phyloP scores from a whole-genome alignment of 1,139 yeast genomes.

The Blastobotrys elegans region DNA sequence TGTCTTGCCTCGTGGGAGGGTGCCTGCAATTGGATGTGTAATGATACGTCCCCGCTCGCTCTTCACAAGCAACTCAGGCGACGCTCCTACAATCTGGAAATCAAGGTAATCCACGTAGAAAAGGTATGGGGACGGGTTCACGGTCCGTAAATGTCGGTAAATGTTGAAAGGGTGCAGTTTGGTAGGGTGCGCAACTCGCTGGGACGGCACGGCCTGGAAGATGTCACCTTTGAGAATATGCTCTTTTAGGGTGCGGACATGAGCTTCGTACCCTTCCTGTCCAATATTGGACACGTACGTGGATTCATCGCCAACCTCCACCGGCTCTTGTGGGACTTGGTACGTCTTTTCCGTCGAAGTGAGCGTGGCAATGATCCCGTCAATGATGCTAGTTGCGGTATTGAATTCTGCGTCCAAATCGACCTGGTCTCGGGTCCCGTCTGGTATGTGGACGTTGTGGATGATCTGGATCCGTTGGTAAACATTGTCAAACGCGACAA shows the following conservation, averaged over 20 bases:
- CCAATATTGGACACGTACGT: slow-evolving; percentile 84
- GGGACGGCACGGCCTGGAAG: slow-evolving; percentile 97
- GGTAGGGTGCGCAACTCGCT: slow-evolving; percentile 92
- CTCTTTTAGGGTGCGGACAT: slow-evolving; percentile 66
- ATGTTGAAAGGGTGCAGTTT: slow-evolving; percentile 93
- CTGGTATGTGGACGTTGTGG: slow-evolving; percentile 58
- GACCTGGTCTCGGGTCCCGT: slow-evolving; percentile 32
- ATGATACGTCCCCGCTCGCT: slow-evolving; percentile 73
- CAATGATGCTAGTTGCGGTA: slow-evolving; percentile 53
- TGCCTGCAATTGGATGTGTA: slow-evolving; percentile 98
- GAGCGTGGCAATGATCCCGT: slow-evolving; percentile 50
- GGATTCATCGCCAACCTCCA: slow-evolving; percentile 49
- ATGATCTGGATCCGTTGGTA: slow-evolving; percentile 88
- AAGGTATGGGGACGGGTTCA: slow-evolving; percentile 94
- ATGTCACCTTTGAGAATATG: slow-evolving; percentile 90
- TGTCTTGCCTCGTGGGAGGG: slow-evolving; percentile 84
- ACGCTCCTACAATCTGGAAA: slow-evolving; percentile 94
- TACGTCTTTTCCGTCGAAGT: slow-evolving; percentile 43
- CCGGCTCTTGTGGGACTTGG: slow-evolving; percentile 67
- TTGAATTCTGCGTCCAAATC: slow-evolving; percentile 47
- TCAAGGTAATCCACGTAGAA: slow-evolving; percentile 88
- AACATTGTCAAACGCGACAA: slow-evolving; percentile 90
- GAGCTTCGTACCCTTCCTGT: slow-evolving; percentile 82
- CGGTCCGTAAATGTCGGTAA: slow-evolving; percentile 88
- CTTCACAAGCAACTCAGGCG: slow-evolving; percentile 89